These are phyloP conservation scores for Backusella liffmaniae DNA, from an alignment of 192 early-diverging fungal species.

Conservation along the genomic window DNA sequence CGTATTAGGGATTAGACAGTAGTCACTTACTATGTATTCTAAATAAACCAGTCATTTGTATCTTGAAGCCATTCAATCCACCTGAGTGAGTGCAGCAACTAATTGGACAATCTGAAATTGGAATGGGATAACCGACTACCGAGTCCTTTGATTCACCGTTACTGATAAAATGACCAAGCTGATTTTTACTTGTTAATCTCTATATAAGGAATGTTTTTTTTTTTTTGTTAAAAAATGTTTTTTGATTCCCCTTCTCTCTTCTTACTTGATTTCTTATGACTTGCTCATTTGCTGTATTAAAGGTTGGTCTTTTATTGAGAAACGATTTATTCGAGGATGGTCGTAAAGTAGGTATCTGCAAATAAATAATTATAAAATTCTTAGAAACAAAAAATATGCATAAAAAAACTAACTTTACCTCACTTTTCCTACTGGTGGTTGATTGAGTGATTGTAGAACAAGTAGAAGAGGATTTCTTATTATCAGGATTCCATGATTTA, in stretches of 20 bases:
- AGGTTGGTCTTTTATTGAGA: slow-evolving; percentile 14
- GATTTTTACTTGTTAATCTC: not conserved
- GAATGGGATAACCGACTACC: not conserved
- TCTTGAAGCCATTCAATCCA: not conserved
- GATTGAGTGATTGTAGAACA: not conserved
- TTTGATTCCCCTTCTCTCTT: not conserved
- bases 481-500: slow-evolving; percentile 14
- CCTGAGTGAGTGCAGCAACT: not conserved
- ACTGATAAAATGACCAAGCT: not conserved
- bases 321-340: slow-evolving; percentile 2
- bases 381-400: not conserved
- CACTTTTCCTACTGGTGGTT: not conserved
- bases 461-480: not conserved
- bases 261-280: not conserved
- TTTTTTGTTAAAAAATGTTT: not conserved
- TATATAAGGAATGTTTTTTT: not conserved
- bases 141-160: not conserved
- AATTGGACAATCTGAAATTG: slow-evolving; percentile 2
- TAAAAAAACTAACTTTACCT: not conserved
- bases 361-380: not conserved
- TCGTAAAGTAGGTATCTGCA: not conserved
- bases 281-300: not conserved
- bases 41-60: slow-evolving; percentile 6
- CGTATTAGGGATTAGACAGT: not conserved
- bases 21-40: slow-evolving; percentile 5